Evolutionary conservation across 2,329 filamentous ascomycete species (phyloP).

Genomic region (Aspergillus ochraceoroseus): DNA sequence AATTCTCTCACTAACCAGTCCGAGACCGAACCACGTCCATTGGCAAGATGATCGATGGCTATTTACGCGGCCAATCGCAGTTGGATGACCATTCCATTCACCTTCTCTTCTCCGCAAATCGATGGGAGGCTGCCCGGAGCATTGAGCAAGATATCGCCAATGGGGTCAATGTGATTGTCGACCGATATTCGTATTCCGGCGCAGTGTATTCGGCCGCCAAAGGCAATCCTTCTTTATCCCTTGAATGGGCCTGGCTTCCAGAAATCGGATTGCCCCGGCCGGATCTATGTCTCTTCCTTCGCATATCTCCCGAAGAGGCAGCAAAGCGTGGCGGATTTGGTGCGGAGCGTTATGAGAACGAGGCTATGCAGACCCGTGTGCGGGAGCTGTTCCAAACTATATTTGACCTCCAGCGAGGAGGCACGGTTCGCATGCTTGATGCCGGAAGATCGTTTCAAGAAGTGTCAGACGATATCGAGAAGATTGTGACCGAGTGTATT

Average conservation of each 20-base stretch:
- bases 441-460: slow-evolving; percentile 50
- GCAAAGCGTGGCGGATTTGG: slow-evolving; percentile 79
- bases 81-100: slow-evolving; percentile 88
- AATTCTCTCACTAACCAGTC: no score
- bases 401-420: slow-evolving; percentile 45
- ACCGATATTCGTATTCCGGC: slow-evolving; percentile 93
- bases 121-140: slow-evolving; percentile 63
- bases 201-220: slow-evolving; percentile 92
- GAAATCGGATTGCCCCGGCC: slow-evolving; percentile 83
- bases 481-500: slow-evolving; percentile 28
- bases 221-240: slow-evolving; percentile 60
- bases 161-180: slow-evolving; percentile 74
- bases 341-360: slow-evolving; percentile 80
- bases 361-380: slow-evolving; percentile 75
- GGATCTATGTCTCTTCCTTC: slow-evolving; percentile 81
- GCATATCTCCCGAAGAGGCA: slow-evolving; percentile 69
- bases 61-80: slow-evolving; percentile 66
- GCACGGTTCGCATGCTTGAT: slow-evolving; percentile 53
- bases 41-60: slow-evolving; percentile 79
- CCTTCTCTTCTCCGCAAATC: slow-evolving; percentile 82
- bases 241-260: slow-evolving; percentile 77
- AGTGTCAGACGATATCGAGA: slow-evolving; percentile 45
- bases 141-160: slow-evolving; percentile 50
- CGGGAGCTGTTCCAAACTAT: slow-evolving; percentile 63
- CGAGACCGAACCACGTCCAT: slow-evolving; percentile 79